Conservation (phyloP, 2,329 filamentous ascomycete species). For the Chaetomiaceae sp. region DNA sequence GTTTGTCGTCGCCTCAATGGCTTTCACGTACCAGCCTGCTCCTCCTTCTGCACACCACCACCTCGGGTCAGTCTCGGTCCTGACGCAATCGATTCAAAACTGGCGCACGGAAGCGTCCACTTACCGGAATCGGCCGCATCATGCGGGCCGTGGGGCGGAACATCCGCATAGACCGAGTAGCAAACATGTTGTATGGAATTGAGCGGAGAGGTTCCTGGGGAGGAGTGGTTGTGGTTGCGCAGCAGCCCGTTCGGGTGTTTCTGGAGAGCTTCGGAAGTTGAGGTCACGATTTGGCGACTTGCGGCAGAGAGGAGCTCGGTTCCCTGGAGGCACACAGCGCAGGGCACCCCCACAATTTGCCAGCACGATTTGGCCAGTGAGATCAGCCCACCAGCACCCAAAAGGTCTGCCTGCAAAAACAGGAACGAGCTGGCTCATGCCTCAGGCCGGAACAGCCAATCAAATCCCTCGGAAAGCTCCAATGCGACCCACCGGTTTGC, state of each 20-base stretch:
- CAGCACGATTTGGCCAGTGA: conserved; percentile 14
- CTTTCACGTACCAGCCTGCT: conserved; percentile 59
- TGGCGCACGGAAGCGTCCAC: conserved; percentile 32
- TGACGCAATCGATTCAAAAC: conserved; percentile 24
- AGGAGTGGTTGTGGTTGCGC: conserved; percentile 10
- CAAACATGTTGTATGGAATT: conserved; percentile 50
- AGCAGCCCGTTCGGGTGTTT: conserved; percentile 11
- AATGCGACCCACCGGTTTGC: conserved; percentile 20
- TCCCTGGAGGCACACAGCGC: no score
- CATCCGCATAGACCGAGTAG: conserved; percentile 62
- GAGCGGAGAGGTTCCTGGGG: conserved; percentile 30
- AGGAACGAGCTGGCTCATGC: conserved; percentile 1
- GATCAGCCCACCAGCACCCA: conserved; percentile 21
- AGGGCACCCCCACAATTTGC: conserved; percentile 4
- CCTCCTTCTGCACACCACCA: conserved; percentile 49
- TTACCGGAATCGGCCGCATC: conserved; percentile 69
- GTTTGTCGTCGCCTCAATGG: conserved; percentile 23
- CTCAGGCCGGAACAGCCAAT: conserved; percentile 16
- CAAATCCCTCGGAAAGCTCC: neutral
- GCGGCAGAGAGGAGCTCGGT: conserved; percentile 16
- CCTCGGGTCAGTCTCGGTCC: conserved; percentile 37
- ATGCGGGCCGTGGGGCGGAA: conserved; percentile 61
- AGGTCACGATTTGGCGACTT: conserved; percentile 18
- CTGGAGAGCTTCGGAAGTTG: conserved; percentile 18
- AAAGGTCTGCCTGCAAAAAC: conserved; percentile 9